These are phyloP conservation scores for Cercophora samala DNA, from an alignment of 495 filamentous ascomycete species.

Conservation along the genomic window DNA sequence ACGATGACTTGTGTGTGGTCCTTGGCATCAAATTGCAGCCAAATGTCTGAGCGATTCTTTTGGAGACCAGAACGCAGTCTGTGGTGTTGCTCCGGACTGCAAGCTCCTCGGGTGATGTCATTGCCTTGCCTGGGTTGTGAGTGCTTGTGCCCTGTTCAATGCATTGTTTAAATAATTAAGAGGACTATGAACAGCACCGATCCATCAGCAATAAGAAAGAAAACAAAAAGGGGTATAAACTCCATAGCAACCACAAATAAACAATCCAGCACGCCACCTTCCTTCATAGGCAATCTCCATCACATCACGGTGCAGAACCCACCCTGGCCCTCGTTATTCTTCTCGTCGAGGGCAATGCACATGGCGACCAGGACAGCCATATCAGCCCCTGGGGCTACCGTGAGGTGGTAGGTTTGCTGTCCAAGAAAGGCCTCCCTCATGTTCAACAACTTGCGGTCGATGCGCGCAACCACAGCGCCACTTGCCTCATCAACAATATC, in stretches of 20 bases:
- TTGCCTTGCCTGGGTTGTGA: background rate
- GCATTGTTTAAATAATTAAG: no score
- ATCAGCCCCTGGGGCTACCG: constrained; percentile 59
- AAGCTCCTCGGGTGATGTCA: background rate
- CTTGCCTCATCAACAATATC: constrained; percentile 46
- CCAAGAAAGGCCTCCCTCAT: constrained; percentile 51
- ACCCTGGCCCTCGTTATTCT: constrained; percentile 45
- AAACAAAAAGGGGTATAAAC: constrained; percentile 3
- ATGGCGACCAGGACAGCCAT: constrained; percentile 57
- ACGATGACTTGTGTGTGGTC: no score
- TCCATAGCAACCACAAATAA: background rate
- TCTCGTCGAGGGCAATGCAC: constrained; percentile 61
- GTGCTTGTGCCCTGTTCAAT: background rate
- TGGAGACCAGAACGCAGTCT: no score
- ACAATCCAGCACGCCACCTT: background rate
- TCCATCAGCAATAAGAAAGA: background rate
- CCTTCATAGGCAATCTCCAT: background rate
- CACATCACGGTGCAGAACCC: constrained; percentile 1
- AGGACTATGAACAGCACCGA: no score
- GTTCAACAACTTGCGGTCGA: constrained; percentile 54
- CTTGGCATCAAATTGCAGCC: no score
- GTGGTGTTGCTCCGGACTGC: background rate
- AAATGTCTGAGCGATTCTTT: no score
- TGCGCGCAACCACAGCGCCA: constrained; percentile 48
- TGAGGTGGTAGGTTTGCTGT: constrained; percentile 58